Conservation (phyloP, 805 yeast species). For the Candida parachauliodes region DNA sequence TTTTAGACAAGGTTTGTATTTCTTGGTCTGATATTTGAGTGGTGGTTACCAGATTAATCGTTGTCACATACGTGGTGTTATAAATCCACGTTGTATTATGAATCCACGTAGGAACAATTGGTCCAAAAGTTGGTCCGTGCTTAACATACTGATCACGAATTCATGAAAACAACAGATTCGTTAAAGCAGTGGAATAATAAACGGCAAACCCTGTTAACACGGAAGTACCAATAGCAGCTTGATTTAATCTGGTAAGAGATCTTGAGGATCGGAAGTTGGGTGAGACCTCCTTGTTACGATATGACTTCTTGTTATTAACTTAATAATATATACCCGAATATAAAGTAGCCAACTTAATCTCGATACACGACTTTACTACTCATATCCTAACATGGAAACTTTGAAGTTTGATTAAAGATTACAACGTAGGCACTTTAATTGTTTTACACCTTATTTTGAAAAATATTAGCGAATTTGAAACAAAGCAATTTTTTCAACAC, state of each 20-base stretch:
- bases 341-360: too few relatives aligned
- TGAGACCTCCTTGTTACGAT: not conserved
- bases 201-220: slow-evolving; percentile 1
- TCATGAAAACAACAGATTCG: not conserved
- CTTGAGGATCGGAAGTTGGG: not conserved
- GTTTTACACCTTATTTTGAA: too few relatives aligned
- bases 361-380: too few relatives aligned
- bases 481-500: too few relatives aligned
- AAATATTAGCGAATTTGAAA: too few relatives aligned
- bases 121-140: not conserved
- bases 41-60: not conserved
- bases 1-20: slow-evolving; percentile 1
- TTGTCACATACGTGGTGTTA: slow-evolving; percentile 1
- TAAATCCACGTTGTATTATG: not conserved
- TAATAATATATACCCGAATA: too few relatives aligned
- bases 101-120: slow-evolving; percentile 1
- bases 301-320: too few relatives aligned
- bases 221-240: slow-evolving; percentile 1
- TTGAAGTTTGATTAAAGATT: too few relatives aligned
- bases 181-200: not conserved
- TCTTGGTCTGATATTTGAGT: not conserved
- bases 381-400: too few relatives aligned
- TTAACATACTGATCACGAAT: slow-evolving; percentile 1
- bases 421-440: too few relatives aligned
- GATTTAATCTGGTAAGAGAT: not conserved